Percentiles rank a stretch among this genome's conserved stretches.
Conservation (phyloP, 768 basidiomycete species). For the Pisolithus albus region DNA sequence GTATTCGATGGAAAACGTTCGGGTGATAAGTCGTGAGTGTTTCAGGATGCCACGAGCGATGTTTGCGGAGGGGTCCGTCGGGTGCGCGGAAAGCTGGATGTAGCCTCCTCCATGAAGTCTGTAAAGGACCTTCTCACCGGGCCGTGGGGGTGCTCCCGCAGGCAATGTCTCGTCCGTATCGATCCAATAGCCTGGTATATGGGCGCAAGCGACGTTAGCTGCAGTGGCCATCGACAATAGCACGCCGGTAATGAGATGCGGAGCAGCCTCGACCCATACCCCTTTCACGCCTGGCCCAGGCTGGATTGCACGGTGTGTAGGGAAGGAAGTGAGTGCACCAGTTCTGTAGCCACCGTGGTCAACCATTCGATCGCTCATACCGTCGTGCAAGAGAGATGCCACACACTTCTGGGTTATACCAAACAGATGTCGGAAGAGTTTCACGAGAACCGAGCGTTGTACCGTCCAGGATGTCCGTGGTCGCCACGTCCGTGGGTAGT, state of each 20-base stretch:
- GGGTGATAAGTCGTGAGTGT: conserved; percentile 12
- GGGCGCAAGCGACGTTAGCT: conserved; percentile 21
- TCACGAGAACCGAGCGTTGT: conserved; percentile 15
- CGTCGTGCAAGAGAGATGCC: background rate
- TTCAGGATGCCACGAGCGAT: conserved; percentile 16
- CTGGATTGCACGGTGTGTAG: conserved; percentile 14
- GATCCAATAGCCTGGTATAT: conserved; percentile 33
- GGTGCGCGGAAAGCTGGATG: conserved; percentile 23
- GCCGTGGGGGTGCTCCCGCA: conserved; percentile 14
- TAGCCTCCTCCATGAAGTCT: conserved; percentile 28
- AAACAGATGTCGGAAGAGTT: conserved; percentile 14
- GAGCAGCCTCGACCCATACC: conserved; percentile 30
- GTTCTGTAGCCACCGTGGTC: conserved; percentile 6
- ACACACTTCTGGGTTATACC: conserved; percentile 14
- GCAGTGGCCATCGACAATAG: conserved; percentile 22
- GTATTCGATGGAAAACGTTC: conserved; percentile 41
- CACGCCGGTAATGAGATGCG: conserved; percentile 28
- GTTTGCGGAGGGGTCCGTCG: conserved; percentile 17
- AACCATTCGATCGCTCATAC: background rate
- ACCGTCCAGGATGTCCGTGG: conserved; percentile 19
- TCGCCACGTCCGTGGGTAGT: conserved; percentile 17
- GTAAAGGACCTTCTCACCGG: conserved; percentile 30
- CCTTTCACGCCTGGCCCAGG: conserved; percentile 19
- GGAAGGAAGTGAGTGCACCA: conserved; percentile 13
- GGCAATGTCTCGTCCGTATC: conserved; percentile 15